Evolutionary conservation across 1,284 basidiomycete species (phyloP).

Genomic region (Apiotrichum domesticum): DNA sequence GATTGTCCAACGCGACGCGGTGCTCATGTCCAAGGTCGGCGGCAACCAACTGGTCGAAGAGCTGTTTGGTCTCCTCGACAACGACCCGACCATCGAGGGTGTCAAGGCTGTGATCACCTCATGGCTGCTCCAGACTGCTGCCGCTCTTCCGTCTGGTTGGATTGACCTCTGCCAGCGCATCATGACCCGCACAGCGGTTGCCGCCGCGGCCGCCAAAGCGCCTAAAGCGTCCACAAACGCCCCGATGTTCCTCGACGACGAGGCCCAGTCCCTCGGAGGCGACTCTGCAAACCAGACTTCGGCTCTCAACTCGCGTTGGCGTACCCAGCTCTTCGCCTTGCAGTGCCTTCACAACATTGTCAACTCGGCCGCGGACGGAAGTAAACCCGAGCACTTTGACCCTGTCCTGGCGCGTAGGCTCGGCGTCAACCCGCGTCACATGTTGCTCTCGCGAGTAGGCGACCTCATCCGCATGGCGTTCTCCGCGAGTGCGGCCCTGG

Average conservation of each 20-base stretch:
- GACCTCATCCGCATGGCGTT: constrained; percentile 98
- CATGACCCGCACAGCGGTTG: constrained; percentile 55
- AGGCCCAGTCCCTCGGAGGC: constrained; percentile 74
- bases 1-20: constrained; percentile 90
- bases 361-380: constrained; percentile 63
- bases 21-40: constrained; percentile 85
- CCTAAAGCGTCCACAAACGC: not conserved
- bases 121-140: constrained; percentile 92
- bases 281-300: constrained; percentile 40
- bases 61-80: constrained; percentile 89
- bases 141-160: constrained; percentile 91
- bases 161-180: constrained; percentile 96
- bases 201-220: constrained; percentile 47
- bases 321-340: constrained; percentile 92
- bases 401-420: constrained; percentile 55
- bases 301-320: constrained; percentile 75
- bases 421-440: constrained; percentile 31
- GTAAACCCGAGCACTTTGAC: constrained; percentile 75
- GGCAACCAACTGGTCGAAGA: constrained; percentile 92
- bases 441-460: constrained; percentile 42
- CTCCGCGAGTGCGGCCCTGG: constrained; percentile 90
- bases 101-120: constrained; percentile 88
- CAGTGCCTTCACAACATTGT: constrained; percentile 90
- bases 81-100: constrained; percentile 85
- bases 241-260: constrained; percentile 66